phyloP scores from a whole-genome alignment of 139 green algal genomes.

The Zygnema cylindricum region DNA sequence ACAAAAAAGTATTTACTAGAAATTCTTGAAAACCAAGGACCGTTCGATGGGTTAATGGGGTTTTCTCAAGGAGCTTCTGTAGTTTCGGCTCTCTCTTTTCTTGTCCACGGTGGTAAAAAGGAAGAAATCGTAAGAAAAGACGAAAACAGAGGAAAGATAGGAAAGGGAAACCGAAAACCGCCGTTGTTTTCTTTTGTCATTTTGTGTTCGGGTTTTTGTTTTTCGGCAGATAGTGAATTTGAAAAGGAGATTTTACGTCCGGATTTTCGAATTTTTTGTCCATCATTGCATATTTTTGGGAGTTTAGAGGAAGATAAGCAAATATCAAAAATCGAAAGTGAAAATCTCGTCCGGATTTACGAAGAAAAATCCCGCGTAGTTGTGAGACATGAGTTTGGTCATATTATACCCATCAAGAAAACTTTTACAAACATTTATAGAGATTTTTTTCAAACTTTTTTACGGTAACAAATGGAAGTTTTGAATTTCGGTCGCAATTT shows the following conservation, averaged over 20 bases:
- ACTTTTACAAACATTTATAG: neutral
- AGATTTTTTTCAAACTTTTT: neutral
- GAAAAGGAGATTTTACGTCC: neutral
- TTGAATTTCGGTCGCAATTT: too few relatives aligned
- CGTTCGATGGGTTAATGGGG: conserved; percentile 84
- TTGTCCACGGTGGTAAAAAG: too few relatives aligned
- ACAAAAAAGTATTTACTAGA: conserved; percentile 59
- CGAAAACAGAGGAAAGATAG: neutral
- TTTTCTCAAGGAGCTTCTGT: conserved; percentile 79
- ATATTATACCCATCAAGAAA: conserved; percentile 30
- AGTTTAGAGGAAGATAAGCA: conserved; percentile 9
- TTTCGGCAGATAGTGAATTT: conserved; percentile 8
- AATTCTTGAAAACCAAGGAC: conserved; percentile 63
- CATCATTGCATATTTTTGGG: conserved; percentile 50
- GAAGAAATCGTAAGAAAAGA: too few relatives aligned
- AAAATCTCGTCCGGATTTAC: conserved; percentile 14
- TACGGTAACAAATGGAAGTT: neutral
- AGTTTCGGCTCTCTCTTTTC: conserved; percentile 28
- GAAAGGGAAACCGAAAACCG: neutral
- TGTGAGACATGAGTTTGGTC: conserved; percentile 23
- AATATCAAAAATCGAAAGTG: conserved; percentile 17
- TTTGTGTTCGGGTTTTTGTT: conserved; percentile 51
- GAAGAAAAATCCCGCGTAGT: neutral
- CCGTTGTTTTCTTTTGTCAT: conserved; percentile 43
- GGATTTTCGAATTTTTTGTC: neutral